phyloP scores from a whole-genome alignment of 441 rosid genomes.

The Syzygium malaccense region DNA sequence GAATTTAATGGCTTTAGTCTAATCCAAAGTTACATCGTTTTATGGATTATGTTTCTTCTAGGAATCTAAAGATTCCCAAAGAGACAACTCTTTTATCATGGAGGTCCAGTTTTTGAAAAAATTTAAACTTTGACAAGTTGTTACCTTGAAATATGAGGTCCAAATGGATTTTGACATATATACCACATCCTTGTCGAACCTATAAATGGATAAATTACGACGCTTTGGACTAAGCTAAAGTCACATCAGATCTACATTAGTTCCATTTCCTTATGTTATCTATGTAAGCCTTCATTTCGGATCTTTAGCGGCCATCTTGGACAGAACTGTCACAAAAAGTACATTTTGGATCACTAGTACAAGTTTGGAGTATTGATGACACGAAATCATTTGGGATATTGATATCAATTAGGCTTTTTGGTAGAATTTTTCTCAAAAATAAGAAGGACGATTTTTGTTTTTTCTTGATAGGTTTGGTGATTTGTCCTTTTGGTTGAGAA shows the following conservation, averaged over 20 bases:
- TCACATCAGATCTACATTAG: not conserved
- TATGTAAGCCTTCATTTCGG: not conserved
- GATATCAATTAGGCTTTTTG: not conserved
- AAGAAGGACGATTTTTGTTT: not conserved
- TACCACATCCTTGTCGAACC: not conserved
- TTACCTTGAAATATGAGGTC: no score
- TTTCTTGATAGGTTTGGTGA: not conserved
- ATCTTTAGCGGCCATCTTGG: not conserved
- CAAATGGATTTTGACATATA: not conserved
- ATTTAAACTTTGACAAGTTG: no score
- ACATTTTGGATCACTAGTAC: not conserved
- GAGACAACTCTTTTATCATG: not conserved
- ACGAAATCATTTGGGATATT: not conserved
- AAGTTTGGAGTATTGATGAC: not conserved
- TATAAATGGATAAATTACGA: not conserved
- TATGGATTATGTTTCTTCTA: not conserved
- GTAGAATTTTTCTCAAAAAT: not conserved
- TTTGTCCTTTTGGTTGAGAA: not conserved
- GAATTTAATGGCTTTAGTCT: not conserved
- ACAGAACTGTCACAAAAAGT: not conserved
- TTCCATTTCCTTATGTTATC: not conserved
- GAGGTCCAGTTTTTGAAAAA: not conserved
- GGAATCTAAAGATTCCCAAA: not conserved
- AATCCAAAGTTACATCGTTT: not conserved
- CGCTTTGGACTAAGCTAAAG: not conserved